A percentile compares a stretch with the other conserved stretches of the same genome.
Evolutionary conservation across 805 yeast species (phyloP).

Genomic region (Lipomyces oligophaga): DNA sequence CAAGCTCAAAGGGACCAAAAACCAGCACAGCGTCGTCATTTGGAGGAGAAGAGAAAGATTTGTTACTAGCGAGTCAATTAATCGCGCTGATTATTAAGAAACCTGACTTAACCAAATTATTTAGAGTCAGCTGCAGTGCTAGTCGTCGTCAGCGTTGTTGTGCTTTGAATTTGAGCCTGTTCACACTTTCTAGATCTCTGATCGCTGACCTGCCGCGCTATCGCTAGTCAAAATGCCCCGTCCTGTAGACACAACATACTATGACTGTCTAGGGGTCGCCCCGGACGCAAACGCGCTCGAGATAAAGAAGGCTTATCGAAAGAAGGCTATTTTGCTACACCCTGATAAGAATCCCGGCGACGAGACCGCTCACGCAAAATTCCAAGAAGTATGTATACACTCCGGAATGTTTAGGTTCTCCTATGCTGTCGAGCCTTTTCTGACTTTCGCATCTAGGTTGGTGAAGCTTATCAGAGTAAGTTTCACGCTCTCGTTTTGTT

Average conservation of each 20-base stretch:
- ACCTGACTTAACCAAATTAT: too few species aligned
- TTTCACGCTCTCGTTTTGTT: background rate
- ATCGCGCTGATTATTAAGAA: too few species aligned
- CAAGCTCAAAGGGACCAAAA: too few species aligned
- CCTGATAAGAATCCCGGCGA: conserved; percentile 98
- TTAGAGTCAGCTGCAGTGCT: too few species aligned
- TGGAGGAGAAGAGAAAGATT: too few species aligned
- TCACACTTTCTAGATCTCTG: too few species aligned
- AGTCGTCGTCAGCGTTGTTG: too few species aligned
- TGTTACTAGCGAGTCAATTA: too few species aligned
- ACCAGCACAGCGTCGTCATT: too few species aligned
- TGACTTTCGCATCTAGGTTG: conserved; percentile 34
- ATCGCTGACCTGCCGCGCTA: too few species aligned
- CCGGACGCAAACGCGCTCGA: conserved; percentile 72
- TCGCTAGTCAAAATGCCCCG: too few species aligned
- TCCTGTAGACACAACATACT: conserved; percentile 85
- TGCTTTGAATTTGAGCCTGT: too few species aligned
- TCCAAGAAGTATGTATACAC: conserved; percentile 55
- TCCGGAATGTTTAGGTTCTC: background rate
- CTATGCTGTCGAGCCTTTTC: background rate
- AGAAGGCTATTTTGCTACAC: conserved; percentile 81
- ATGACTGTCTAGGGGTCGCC: conserved; percentile 69
- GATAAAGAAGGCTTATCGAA: conserved; percentile 90
- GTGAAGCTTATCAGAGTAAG: conserved; percentile 46
- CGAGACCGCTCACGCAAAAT: conserved; percentile 80